Evolutionary conservation across 345 rosid species (phyloP).

Genomic region (Melaleuca alternifolia): DNA sequence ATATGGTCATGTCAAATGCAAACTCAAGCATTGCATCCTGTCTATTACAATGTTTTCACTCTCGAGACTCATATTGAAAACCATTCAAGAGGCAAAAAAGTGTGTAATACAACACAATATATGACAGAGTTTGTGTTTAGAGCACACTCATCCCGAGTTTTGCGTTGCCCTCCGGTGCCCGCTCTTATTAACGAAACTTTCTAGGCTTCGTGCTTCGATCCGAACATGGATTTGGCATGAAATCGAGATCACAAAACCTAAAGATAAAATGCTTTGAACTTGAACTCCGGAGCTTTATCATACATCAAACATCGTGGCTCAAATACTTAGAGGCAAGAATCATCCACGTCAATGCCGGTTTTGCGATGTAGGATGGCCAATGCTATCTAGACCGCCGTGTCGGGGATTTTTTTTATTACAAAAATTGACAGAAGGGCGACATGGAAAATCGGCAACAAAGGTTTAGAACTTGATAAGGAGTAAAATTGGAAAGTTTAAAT

Average conservation of each 20-base stretch:
- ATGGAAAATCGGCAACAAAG: no score
- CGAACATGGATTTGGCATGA: neutral
- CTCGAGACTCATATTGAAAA: no score
- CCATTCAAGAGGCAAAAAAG: neutral
- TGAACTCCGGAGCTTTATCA: neutral
- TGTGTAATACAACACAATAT: neutral
- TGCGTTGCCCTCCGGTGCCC: fast-evolving
- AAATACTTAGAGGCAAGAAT: neutral
- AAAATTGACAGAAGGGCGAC: no score
- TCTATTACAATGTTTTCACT: no score
- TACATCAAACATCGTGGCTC: neutral
- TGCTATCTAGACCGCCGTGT: no score
- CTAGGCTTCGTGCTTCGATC: fast-evolving
- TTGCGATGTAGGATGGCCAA: no score
- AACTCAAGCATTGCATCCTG: no score
- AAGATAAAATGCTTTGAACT: neutral
- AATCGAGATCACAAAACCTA: neutral
- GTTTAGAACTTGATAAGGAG: no score
- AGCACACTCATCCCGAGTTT: fast-evolving
- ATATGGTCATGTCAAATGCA: no score
- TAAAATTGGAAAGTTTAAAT: neutral
- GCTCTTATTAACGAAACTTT: neutral
- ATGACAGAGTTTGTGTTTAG: neutral
- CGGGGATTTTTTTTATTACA: no score
- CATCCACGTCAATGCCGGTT: no score